Evolutionary conservation across 805 yeast species (phyloP), one percentile per base, ranked within the genome.

Genomic region (Saturnispora quitensis): DNA sequence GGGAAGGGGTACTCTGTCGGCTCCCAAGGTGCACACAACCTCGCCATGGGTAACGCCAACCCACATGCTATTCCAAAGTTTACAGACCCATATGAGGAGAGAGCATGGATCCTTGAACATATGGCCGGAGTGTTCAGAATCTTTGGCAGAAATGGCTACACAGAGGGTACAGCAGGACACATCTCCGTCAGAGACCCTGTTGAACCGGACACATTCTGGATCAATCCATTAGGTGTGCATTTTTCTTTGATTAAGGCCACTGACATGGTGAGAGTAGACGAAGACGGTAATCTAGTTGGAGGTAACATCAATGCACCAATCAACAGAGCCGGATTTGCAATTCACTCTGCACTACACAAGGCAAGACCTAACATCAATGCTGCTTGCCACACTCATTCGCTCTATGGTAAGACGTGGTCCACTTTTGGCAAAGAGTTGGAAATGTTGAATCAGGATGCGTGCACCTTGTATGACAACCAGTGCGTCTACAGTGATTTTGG

Each of bases 71-170:
- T 74, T 10, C 86, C 86, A 8, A 62, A 60, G 44, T 81, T 82
- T 58, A 69, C 68, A 6, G 77, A 77, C 58, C 73, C 74, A 44
- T 59, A 65, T 34, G 72, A 69, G 34, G 73, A 82, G 57, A 68
- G 86, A 53, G 69, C 73, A 60, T 79, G 80, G 78, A 66, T 78
- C 51, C 63, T 75, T 47, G 78, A 85, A 62, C 95, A 87, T 60
- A 79, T 84, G 83, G 95, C 95, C 1, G 93, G 83, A 34, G 90
- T 91, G 1, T 87, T 87, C 71, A 75, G 95, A 55, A 77, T 84
- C 1, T 86, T 88, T 65, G 89, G 87, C n/a, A 75, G 95, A 62
- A 79, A 77, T 58, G 88, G 87, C 17, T 87, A 70, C 66, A 73
- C 81, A 17, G 89, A 86, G 64, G 96, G 95, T 15, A 66, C 80